Evolutionary conservation across 306 rosid species (phyloP), one percentile per base, ranked within the genome.

Genomic region (Ormosia semicastrata): DNA sequence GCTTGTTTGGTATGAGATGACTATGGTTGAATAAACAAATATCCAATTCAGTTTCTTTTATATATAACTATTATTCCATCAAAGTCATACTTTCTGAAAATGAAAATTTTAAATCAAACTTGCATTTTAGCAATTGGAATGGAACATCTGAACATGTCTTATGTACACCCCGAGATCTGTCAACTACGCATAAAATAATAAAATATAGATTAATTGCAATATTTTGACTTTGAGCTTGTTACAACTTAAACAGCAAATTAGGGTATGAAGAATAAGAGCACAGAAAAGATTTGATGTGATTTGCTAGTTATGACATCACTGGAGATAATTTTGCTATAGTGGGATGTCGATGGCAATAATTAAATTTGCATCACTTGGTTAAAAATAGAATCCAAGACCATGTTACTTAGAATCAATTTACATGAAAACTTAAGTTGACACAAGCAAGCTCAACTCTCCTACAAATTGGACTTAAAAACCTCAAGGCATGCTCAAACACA

Each of bases 141-240:
- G 39, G 80, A 81, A 81, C 66, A 29, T 29, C 7, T 11, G 46
- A 34, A 34, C n/a, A 30, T 4, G 24, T 63, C 68, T 36, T 41
- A 29, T 39, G 53, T 47, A 54, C 6, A 2, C 18, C n/a, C 4
- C 4, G 9, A 2, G 7, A 37, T 63, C 1, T 34, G 9, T 13
- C 8, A n/a, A 53, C 29, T n/a, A 11, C 14, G n/a, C 14, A 41
- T 6, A 8, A 9, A 12, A 33, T 13, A 63, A 6, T 60, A 13
- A 58, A 58, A 24, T 29, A 10, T 59, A 9, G 66, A 59, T 30
- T n/a, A n/a, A n/a, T n/a, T 29, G 10, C 66, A 59, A 32, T 59
- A 3, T 30, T 62, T 81, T 73, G 62, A 73, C 69, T 58, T 68
- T 71, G 65, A 50, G 50, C 6, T 49, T 72, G 10, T 65, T 62